Percentiles rank a stretch among this genome's conserved stretches.
Evolutionary conservation across 495 filamentous ascomycete species (phyloP).

Genomic region (Amphirosellinia nigrospora): DNA sequence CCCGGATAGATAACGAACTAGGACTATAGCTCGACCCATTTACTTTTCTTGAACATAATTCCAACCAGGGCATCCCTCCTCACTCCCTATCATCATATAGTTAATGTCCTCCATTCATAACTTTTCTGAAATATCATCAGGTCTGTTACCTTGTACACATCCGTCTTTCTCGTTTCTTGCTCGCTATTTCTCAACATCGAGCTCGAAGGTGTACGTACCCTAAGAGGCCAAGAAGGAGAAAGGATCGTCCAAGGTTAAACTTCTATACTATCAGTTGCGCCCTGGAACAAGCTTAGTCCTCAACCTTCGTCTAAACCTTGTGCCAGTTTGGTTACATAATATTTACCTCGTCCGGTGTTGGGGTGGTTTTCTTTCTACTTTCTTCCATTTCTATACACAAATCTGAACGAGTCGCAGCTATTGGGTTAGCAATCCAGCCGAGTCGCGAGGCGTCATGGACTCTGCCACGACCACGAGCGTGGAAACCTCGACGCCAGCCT

Average conservation of each 20-base stretch:
- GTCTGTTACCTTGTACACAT: not conserved
- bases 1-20: slow-evolving; percentile 8
- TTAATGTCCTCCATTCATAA: not conserved
- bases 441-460: slow-evolving; percentile 30
- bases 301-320: not conserved
- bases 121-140: not conserved
- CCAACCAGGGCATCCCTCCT: not conserved
- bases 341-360: not conserved
- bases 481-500: slow-evolving; percentile 26
- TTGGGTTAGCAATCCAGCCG: not conserved
- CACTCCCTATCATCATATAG: not conserved
- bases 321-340: not conserved
- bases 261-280: not conserved
- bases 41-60: not conserved
- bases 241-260: not conserved
- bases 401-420: not conserved
- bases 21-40: not conserved
- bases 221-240: not conserved
- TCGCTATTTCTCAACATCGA: not conserved
- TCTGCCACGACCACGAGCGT: slow-evolving; percentile 38
- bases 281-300: not conserved
- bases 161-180: not conserved
- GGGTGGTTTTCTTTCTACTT: not conserved
- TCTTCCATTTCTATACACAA: not conserved
- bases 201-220: not conserved